These are phyloP conservation scores for Pseudocercospora musae DNA, from an alignment of 2,329 filamentous ascomycete species.

Conservation along the genomic window DNA sequence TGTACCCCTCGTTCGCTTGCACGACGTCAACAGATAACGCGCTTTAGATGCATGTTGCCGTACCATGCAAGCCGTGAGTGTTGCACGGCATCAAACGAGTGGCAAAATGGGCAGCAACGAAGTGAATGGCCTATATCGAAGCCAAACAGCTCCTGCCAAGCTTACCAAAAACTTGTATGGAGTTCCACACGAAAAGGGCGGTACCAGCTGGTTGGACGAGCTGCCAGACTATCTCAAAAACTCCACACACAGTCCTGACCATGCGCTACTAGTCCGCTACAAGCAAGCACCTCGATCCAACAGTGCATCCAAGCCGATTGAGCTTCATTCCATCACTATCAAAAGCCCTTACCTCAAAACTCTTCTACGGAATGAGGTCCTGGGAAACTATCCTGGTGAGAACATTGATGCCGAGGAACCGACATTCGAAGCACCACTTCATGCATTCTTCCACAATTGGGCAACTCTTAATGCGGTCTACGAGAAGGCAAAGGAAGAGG, in stretches of 20 bases:
- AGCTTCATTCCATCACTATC: slow-evolving; percentile 14
- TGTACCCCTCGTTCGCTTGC: background rate
- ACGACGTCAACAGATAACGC: background rate
- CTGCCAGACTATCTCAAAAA: slow-evolving; percentile 9
- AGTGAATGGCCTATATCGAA: background rate
- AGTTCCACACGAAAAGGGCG: slow-evolving; percentile 17
- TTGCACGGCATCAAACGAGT: background rate
- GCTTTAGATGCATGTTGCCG: background rate
- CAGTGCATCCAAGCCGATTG: slow-evolving; percentile 6
- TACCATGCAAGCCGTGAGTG: background rate
- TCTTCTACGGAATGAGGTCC: slow-evolving; percentile 6
- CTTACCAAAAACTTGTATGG: slow-evolving; percentile 18
- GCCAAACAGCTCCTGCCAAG: background rate
- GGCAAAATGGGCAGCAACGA: background rate
- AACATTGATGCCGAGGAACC: slow-evolving; percentile 16
- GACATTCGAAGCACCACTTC: slow-evolving; percentile 15
- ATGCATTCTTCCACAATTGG: slow-evolving; percentile 19
- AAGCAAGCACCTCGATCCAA: slow-evolving; percentile 8
- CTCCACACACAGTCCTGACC: slow-evolving; percentile 1
- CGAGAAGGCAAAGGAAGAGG: slow-evolving; percentile 2
- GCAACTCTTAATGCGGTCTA: slow-evolving; percentile 8
- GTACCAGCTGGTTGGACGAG: slow-evolving; percentile 12
- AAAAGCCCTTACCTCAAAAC: slow-evolving; percentile 16
- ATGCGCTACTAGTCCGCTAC: slow-evolving; percentile 16
- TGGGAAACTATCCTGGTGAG: slow-evolving; percentile 18